Evolutionary conservation across 441 rosid genomes (phyloP).

Genomic region (Populus hybrid): DNA sequence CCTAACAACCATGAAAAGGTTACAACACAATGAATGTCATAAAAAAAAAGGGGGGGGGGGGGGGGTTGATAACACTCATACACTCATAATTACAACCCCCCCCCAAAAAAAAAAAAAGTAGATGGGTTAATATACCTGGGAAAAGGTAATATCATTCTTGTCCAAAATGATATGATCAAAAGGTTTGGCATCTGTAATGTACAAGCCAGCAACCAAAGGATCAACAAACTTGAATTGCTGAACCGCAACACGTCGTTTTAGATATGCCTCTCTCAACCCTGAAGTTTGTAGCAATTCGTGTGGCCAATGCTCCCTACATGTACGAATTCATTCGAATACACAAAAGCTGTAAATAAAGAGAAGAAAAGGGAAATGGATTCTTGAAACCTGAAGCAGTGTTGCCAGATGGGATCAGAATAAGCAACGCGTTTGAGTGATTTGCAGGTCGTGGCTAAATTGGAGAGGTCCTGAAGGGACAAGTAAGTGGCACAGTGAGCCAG

Average conservation of each 20-base stretch:
- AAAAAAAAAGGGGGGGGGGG: neutral
- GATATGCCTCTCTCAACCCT: conserved; percentile 45
- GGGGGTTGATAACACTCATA: neutral
- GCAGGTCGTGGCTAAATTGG: conserved; percentile 39
- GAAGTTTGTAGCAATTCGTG: conserved; percentile 14
- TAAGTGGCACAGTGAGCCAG: conserved; percentile 39
- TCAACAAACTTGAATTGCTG: conserved; percentile 47
- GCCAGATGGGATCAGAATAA: conserved; percentile 50
- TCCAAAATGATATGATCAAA: conserved; percentile 37
- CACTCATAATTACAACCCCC: neutral
- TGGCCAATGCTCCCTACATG: conserved; percentile 47
- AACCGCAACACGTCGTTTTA: conserved; percentile 42
- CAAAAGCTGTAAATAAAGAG: neutral
- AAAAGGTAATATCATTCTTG: conserved; percentile 36
- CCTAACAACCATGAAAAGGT: conserved; percentile 25
- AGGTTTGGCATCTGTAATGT: conserved; percentile 20
- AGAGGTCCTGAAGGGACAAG: conserved; percentile 35
- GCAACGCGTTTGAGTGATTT: conserved; percentile 37
- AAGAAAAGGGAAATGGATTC: neutral
- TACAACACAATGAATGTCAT: neutral
- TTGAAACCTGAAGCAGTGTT: conserved; percentile 39
- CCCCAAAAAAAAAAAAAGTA: neutral
- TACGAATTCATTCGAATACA: neutral
- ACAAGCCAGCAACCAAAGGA: conserved; percentile 32
- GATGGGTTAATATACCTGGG: conserved; percentile 33